These are phyloP conservation scores for Pseudogymnoascus pannorum DNA, from an alignment of 2,329 filamentous ascomycete genomes.

Conservation along the genomic window DNA sequence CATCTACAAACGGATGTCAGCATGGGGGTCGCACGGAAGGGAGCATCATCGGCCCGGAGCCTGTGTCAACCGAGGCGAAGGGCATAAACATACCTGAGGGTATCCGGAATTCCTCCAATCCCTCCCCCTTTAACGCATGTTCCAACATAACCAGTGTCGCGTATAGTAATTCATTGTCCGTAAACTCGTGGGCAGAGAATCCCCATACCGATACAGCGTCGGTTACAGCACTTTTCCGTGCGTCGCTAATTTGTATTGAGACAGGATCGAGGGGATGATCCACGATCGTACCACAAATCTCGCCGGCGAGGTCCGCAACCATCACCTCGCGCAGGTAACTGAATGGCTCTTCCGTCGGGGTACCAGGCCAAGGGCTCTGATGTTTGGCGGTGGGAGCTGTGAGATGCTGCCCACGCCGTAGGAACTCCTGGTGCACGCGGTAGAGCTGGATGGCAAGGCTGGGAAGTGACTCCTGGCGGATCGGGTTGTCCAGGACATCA, in stretches of 20 bases:
- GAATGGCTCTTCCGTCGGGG: conserved; percentile 78
- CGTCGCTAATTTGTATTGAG: conserved; percentile 57
- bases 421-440: conserved; percentile 68
- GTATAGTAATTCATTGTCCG: conserved; percentile 83
- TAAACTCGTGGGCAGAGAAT: conserved; percentile 84
- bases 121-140: conserved; percentile 75
- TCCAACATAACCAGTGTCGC: conserved; percentile 83
- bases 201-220: conserved; percentile 69
- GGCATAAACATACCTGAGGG: conserved; percentile 54
- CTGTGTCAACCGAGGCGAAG: conserved; percentile 9
- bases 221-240: conserved; percentile 57
- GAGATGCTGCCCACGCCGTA: conserved; percentile 55
- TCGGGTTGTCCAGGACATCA: conserved; percentile 75
- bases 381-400: background rate
- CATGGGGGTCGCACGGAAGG: conserved; percentile 22
- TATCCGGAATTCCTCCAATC: conserved; percentile 74
- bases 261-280: conserved; percentile 54
- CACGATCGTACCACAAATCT: conserved; percentile 67
- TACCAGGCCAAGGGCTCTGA: conserved; percentile 86
- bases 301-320: conserved; percentile 84
- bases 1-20: conserved; percentile 50
- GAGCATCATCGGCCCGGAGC: conserved; percentile 18
- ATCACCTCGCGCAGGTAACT: conserved; percentile 86
- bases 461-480: conserved; percentile 66
- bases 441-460: conserved; percentile 78